Evolutionary conservation across 495 filamentous ascomycete genomes (phyloP), one percentile per base, ranked within the genome.

Genomic region (Chaetomium cochliodes): DNA sequence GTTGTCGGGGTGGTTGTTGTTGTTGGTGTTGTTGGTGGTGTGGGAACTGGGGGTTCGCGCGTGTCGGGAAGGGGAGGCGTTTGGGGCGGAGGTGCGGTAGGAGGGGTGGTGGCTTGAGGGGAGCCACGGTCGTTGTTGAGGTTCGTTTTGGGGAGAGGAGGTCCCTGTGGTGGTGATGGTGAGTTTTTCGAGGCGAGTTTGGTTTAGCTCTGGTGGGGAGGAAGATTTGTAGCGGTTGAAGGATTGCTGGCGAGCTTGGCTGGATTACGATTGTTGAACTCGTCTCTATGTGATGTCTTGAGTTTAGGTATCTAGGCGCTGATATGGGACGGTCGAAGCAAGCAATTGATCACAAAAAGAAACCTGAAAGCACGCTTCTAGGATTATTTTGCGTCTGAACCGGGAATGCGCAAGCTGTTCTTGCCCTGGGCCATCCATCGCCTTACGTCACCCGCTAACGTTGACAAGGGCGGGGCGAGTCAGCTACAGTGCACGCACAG

Each of bases 71-170:
- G n/a, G 47, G 33, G 59, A 42, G 47, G 59, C 15, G 56, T 9
- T 58, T 58, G 55, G 22, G 28, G 20, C 37, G 56, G 42, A 49
- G 28, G 26, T 15, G 46, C 26, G 9, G 23, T 7, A 9, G 28
- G 16, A 26, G 58, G 22, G 58, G 58, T 23, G 58, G 59, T 26
- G 59, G 59, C 53, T 53, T 52, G 47, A 53, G n/a, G 59, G 59
- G 59, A n/a, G 59, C 18, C 49, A 52, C 8, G 2, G 49, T 52
- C 13, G 23, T 2, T 50, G 46, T 6, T 50, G 20, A 20, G 8
- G 18, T 50, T 50, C 12, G 49, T 47, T 47, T 15, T 4, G 2
- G 49, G 22, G 46, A 20, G 18, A 6, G 46, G 46, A 20, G n/a
- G 18, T n/a, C n/a, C n/a, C 6, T 50, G 13, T 50, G 46, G 18